These are phyloP conservation scores for Neurospora sp. DNA, from an alignment of 495 filamentous ascomycete species.

Conservation along the genomic window DNA sequence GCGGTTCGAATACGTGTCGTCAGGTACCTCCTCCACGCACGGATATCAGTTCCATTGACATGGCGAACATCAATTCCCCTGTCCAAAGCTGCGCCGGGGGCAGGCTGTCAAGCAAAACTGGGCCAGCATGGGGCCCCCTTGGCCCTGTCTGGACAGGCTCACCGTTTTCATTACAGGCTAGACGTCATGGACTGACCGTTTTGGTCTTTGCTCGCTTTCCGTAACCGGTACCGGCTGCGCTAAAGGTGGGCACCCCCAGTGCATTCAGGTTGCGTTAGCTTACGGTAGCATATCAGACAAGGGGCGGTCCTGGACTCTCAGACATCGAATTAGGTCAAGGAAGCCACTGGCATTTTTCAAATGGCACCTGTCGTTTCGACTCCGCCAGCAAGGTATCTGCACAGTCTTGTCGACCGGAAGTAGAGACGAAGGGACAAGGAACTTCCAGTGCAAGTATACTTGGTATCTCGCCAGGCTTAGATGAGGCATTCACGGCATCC, in stretches of 20 bases:
- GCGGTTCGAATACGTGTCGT: not conserved
- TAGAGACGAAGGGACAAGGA: not conserved
- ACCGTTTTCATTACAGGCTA: not conserved
- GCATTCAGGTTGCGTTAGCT: not conserved
- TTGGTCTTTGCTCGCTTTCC: not conserved
- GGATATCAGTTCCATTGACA: not conserved
- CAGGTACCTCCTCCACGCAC: not conserved
- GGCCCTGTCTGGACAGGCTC: not conserved
- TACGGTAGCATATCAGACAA: not conserved
- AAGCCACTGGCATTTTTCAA: not conserved
- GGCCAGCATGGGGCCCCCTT: not conserved
- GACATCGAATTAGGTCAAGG: not conserved
- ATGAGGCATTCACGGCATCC: not conserved
- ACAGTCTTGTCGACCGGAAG: not conserved
- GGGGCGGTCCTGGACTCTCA: not conserved
- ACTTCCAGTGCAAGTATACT: not conserved
- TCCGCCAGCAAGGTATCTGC: not conserved
- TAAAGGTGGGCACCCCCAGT: not conserved
- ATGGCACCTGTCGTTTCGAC: not conserved
- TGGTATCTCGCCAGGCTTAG: not conserved
- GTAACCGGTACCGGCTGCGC: not conserved
- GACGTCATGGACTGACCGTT: not conserved
- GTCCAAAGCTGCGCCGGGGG: not conserved
- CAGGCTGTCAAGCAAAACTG: not conserved
- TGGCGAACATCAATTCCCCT: not conserved